Evolutionary conservation across 1,139 yeast species (phyloP).

Genomic region (Taphrina communis): DNA sequence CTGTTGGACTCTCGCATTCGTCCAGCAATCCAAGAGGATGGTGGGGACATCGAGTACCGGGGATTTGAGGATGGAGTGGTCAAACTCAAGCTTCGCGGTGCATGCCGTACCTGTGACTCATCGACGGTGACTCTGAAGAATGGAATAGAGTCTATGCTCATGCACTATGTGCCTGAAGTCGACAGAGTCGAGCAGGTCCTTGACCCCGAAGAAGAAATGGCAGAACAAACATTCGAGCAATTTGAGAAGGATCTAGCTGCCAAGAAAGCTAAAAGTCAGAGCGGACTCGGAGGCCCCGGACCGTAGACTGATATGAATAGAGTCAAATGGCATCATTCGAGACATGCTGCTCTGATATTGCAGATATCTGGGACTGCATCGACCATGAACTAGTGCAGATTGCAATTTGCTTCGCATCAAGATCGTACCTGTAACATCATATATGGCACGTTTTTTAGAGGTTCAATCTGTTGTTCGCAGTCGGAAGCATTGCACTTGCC

Average conservation of each 20-base stretch:
- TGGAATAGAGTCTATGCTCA: slow-evolving; percentile 84
- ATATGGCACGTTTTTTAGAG: slow-evolving; percentile 6
- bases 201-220: slow-evolving; percentile 65
- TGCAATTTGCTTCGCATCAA: neutral
- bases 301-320: slow-evolving; percentile 22
- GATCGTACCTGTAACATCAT: neutral
- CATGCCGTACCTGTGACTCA: slow-evolving; percentile 79
- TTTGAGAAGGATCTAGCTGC: slow-evolving; percentile 56
- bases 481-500: no score
- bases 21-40: slow-evolving; percentile 85
- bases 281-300: slow-evolving; percentile 25
- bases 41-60: slow-evolving; percentile 65
- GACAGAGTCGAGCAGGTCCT: slow-evolving; percentile 72
- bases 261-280: slow-evolving; percentile 24
- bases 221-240: slow-evolving; percentile 73
- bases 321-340: slow-evolving; percentile 17
- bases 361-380: no score
- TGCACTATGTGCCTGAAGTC: slow-evolving; percentile 83
- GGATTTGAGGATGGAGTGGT: slow-evolving; percentile 69
- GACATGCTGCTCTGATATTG: neutral
- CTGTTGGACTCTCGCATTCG: slow-evolving; percentile 90
- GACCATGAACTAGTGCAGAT: neutral
- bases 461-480: no score
- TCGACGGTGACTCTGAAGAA: slow-evolving; percentile 77
- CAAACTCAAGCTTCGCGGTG: slow-evolving; percentile 76